phyloP scores from a whole-genome alignment of 441 rosid genomes.

The Syzygium malaccense region DNA sequence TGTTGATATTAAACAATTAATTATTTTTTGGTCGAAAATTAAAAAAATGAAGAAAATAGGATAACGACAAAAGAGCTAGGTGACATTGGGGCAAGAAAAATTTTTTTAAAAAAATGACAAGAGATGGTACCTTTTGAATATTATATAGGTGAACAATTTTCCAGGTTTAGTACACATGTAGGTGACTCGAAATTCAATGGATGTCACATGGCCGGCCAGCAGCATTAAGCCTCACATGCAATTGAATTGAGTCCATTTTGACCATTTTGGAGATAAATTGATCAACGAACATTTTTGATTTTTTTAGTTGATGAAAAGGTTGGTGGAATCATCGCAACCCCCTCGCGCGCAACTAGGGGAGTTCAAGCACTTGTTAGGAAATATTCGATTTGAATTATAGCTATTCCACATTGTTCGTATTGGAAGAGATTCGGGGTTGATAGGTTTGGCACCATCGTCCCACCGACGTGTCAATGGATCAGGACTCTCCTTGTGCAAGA shows the following conservation, averaged over 20 bases:
- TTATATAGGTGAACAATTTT: not conserved
- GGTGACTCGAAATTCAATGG: not conserved
- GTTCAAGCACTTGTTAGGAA: not conserved
- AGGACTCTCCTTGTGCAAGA: not conserved
- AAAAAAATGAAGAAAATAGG: not conserved
- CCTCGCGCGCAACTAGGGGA: not conserved
- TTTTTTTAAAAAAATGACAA: not conserved
- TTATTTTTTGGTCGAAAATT: not conserved
- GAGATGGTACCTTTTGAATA: not conserved
- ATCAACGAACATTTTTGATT: not conserved
- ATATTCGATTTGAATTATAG: not conserved
- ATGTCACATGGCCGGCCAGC: not conserved
- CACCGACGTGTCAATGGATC: not conserved
- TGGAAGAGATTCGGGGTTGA: not conserved
- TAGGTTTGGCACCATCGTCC: not conserved
- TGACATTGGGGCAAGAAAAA: not conserved
- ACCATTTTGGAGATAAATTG: not conserved
- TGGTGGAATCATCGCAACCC: not conserved
- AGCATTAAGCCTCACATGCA: not conserved
- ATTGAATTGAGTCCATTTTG: not conserved
- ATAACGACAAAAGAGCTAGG: not conserved
- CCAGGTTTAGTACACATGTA: not conserved
- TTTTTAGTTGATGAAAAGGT: not conserved
- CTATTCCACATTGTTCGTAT: not conserved
- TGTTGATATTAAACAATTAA: not conserved